Evolutionary conservation across 176 grass and related monocot species (phyloP), one percentile per base, ranked within the genome.

Genomic region (Triticum dicoccoides): DNA sequence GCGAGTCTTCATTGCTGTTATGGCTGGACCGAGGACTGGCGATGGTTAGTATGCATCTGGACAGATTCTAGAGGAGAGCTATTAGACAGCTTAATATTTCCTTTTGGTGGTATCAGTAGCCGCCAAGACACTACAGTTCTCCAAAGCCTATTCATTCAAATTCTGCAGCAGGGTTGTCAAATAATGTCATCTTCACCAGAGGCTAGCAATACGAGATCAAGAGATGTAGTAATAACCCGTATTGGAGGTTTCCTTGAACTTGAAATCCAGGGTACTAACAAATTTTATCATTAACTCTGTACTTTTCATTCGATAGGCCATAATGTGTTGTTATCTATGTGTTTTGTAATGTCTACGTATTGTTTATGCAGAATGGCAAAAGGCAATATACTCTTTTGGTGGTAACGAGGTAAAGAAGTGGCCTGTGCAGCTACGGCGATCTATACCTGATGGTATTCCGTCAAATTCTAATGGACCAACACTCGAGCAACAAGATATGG

Each of bases 21-120:
- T 90, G 94, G 94, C 61, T 99, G 97, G 97, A 99, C 97, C 3
- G 97, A 99, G 90, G 94, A 97, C 82, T 99, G 97, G 97, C 85
- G 94, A 84, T 99, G 97, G 97, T 76, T 97, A 85, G 89, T 97
- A 30, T 99, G 97, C 81, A 91, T 99, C 64, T 99, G 97, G 97
- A 96, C 97, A 65, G 97, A 99, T 89, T 89, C 97, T 54, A 92
- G 94, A 85, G 94, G 97, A 80, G 97, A 99, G 83, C 84, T 99
- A 79, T 82, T 99, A 76, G 94, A 99, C 70, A 93, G 90, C 18
- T 86, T 88, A 82, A 94, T 99, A 84, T 96, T 96, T 86, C 97
- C 97, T 65, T 99, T 99, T 76, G 97, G 97, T 83, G 92, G 97
- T 67, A 92, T 99, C 52, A 99, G 97, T 87, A 95, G 97, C 49